phyloP scores from a whole-genome alignment of 192 early-diverging fungal genomes.

The Ambispora gerdemannii region DNA sequence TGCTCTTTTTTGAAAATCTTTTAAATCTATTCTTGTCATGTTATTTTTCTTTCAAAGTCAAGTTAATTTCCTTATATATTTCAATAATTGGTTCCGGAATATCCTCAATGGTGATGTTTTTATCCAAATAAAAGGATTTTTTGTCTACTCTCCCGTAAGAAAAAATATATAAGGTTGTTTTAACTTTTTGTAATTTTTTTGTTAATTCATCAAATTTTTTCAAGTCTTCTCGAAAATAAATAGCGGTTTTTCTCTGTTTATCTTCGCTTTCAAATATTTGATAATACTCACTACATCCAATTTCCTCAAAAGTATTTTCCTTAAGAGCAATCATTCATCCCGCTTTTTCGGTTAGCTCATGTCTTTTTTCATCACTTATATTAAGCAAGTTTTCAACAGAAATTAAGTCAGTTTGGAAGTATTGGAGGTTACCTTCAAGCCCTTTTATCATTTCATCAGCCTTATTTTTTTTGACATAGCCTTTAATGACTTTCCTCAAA shows the following conservation, averaged over 20 bases:
- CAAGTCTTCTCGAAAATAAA: not conserved
- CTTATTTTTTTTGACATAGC: not conserved
- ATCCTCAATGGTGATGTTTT: not conserved
- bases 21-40: not conserved
- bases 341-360: not conserved
- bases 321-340: not conserved
- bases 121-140: not conserved
- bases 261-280: not conserved
- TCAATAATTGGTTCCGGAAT: not conserved
- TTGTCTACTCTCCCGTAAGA: not conserved
- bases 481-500: not conserved
- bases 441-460: not conserved
- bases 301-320: not conserved
- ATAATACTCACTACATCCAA: not conserved
- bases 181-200: not conserved
- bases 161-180: conserved; percentile 1
- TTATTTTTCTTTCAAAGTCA: conserved; percentile 1
- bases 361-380: conserved; percentile 1
- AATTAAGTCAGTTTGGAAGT: not conserved
- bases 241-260: not conserved
- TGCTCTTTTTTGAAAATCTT: not conserved
- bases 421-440: not conserved
- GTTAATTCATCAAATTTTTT: not conserved
- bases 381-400: not conserved
- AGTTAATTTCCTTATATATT: conserved; percentile 3